Conservation (phyloP, 2,329 filamentous ascomycete species). For the Fusarium tupiense region DNA sequence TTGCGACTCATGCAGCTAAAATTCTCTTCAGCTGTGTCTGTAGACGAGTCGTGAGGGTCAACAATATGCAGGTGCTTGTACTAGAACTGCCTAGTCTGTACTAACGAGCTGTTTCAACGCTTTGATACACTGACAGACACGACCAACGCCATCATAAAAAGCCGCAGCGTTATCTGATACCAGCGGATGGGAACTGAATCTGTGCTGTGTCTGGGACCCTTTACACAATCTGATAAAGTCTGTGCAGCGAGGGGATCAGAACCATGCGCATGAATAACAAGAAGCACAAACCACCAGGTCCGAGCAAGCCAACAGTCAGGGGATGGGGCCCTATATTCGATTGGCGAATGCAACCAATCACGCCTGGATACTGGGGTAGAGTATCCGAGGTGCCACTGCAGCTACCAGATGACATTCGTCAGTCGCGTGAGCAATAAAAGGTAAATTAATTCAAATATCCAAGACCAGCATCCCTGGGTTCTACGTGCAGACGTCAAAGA, state of each 20-base stretch:
- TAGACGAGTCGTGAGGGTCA: slow-evolving; percentile 8
- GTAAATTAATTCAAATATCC: not conserved
- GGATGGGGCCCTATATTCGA: slow-evolving; percentile 4
- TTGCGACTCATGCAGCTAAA: slow-evolving; percentile 22
- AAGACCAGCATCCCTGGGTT: not conserved
- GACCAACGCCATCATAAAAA: not conserved
- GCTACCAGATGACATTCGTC: slow-evolving; percentile 1
- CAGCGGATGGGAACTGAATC: not conserved
- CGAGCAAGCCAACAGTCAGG: slow-evolving; percentile 7
- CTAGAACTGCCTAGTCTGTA: not conserved
- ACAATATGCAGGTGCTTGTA: not conserved
- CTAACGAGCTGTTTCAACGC: not conserved
- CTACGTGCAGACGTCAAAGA: not conserved
- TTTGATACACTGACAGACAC: not conserved
- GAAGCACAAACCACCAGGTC: not conserved
- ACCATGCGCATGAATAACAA: not conserved
- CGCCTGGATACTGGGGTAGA: not conserved
- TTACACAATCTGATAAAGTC: not conserved
- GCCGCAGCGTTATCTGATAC: slow-evolving; percentile 4
- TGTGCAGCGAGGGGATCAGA: slow-evolving; percentile 9
- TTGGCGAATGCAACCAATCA: slow-evolving; percentile 24
- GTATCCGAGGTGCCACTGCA: slow-evolving; percentile 3
- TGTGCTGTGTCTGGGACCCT: not conserved
- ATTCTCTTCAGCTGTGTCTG: slow-evolving; percentile 1
- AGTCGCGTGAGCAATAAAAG: not conserved